Conservation (phyloP, 306 rosid genomes). For the Abrus precatorius region DNA sequence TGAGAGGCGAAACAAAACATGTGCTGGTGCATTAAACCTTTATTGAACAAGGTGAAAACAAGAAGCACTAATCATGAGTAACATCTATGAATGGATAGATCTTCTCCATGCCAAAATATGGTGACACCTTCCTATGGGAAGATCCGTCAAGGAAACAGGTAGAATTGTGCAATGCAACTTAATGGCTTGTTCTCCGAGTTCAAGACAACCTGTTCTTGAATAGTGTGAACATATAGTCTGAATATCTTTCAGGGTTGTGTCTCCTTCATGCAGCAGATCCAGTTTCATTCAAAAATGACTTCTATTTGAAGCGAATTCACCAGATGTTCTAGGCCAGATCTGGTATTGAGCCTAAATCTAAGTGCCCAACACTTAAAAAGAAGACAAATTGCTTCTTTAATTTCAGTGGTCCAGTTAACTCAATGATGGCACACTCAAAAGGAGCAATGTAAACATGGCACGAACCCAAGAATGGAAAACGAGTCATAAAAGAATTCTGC, state of each 20-base stretch:
- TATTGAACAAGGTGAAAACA: not conserved
- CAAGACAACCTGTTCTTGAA: not conserved
- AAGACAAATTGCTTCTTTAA: not conserved
- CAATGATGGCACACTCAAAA: not conserved
- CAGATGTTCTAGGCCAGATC: not conserved
- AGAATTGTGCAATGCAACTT: not conserved
- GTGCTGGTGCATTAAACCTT: not conserved
- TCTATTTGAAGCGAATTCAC: not conserved
- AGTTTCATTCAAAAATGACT: slow-evolving; percentile 21
- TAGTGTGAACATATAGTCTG: not conserved
- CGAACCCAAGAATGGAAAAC: not conserved
- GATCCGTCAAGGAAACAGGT: no score
- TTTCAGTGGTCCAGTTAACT: not conserved
- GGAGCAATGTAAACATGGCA: not conserved
- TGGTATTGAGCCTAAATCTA: not conserved
- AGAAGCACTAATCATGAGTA: not conserved
- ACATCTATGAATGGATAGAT: no score
- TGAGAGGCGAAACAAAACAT: not conserved
- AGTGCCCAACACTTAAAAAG: not conserved
- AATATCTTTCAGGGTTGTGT: not conserved
- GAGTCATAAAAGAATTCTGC: not conserved
- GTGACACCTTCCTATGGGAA: no score
- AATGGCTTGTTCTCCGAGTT: no score
- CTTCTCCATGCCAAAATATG: no score
- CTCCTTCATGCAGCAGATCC: slow-evolving; percentile 10